Evolutionary conservation across 2,329 filamentous ascomycete species (phyloP).

Genomic region (Fusarium sp.): DNA sequence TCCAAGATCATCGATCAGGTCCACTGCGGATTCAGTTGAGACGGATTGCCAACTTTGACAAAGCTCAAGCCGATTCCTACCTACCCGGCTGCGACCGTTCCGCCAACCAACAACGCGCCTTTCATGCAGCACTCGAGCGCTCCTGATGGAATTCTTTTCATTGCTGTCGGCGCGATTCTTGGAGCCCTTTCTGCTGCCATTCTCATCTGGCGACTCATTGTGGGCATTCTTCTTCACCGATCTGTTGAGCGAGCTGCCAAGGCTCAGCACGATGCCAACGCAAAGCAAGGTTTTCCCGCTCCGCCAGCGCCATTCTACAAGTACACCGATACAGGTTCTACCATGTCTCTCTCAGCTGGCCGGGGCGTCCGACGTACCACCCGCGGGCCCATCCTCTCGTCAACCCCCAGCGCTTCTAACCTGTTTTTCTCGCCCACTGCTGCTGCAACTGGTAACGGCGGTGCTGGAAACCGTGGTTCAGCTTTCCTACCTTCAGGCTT

Average conservation of each 20-base stretch:
- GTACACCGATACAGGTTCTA: slow-evolving; percentile 70
- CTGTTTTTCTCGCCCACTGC: slow-evolving; percentile 98
- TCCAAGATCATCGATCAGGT: slow-evolving; percentile 27
- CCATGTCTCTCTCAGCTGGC: slow-evolving; percentile 62
- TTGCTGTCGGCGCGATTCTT: slow-evolving; percentile 88
- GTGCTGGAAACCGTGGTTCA: slow-evolving; percentile 75
- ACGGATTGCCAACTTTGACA: slow-evolving; percentile 58
- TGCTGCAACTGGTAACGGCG: slow-evolving; percentile 71
- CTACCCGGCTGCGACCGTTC: slow-evolving; percentile 80
- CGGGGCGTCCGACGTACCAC: slow-evolving; percentile 65
- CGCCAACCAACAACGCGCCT: slow-evolving; percentile 85
- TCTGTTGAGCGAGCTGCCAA: slow-evolving; percentile 89
- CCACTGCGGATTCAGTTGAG: slow-evolving; percentile 37
- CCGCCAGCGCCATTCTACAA: slow-evolving; percentile 73
- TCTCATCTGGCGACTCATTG: slow-evolving; percentile 86
- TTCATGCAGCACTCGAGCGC: slow-evolving; percentile 90
- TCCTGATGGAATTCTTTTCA: slow-evolving; percentile 96
- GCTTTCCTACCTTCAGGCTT: slow-evolving; percentile 91
- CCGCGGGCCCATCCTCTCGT: slow-evolving; percentile 65
- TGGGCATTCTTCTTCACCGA: slow-evolving; percentile 92
- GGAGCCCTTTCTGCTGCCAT: slow-evolving; percentile 86
- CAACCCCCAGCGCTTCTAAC: slow-evolving; percentile 73
- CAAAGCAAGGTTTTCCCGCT: slow-evolving; percentile 74
- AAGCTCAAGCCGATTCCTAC: slow-evolving; percentile 58
- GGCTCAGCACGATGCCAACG: slow-evolving; percentile 76